phyloP scores from a whole-genome alignment of 192 early-diverging fungal species.

The Pecoramyces ruminantium region DNA sequence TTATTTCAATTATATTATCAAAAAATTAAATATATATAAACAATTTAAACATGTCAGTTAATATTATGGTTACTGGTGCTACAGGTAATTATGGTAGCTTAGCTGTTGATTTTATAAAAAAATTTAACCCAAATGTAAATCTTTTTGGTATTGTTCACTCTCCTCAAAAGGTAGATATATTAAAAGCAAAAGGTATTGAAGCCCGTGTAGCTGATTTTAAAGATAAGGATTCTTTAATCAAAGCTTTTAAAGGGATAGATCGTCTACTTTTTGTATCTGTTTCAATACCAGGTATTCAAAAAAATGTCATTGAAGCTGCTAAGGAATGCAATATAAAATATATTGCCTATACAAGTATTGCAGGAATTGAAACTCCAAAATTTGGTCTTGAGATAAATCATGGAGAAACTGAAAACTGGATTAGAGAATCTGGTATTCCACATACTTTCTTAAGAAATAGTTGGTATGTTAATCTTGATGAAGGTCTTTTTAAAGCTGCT shows the following conservation, averaged over 20 bases:
- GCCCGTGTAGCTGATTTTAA: too few species aligned
- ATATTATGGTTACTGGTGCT: too few species aligned
- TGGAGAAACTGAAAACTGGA: background rate
- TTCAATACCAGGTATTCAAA: background rate
- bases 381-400: background rate
- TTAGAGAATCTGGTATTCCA: background rate
- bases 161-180: too few species aligned
- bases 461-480: background rate
- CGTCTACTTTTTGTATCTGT: background rate
- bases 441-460: background rate
- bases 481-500: background rate
- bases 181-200: too few species aligned
- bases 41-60: too few species aligned
- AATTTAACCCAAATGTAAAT: too few species aligned
- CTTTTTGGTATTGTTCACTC: too few species aligned
- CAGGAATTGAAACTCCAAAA: background rate
- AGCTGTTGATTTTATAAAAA: too few species aligned
- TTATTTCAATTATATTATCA: too few species aligned
- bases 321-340: background rate
- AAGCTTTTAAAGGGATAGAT: background rate
- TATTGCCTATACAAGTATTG: background rate
- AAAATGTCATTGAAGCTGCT: background rate
- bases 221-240: too few species aligned
- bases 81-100: too few species aligned
- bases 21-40: too few species aligned